Base-by-base conservation (phyloP, 331 rosid species). In the Malus hybrid region DNA sequence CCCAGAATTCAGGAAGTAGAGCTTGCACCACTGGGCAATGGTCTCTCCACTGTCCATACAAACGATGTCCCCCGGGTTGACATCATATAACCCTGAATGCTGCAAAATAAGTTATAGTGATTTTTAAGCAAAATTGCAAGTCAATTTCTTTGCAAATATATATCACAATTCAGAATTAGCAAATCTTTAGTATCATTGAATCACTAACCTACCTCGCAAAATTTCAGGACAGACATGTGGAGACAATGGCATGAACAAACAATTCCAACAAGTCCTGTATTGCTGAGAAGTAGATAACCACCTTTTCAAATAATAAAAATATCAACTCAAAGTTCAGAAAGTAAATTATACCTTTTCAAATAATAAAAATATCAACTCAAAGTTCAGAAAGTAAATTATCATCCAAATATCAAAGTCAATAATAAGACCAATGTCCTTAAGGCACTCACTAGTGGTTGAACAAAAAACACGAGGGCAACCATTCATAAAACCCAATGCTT, bases 391-490 rank as follows among this genome's bases (percentile, higher is more conserved):
- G 73, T 24, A 52, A 66, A 39, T 70, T 24, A 71, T 8, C 27
- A 59, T 20, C 22, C 59, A 62, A 36, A 54, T 7, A 75, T 70
- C 36, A 34, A 55, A 74, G 34, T 79, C 59, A 74, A 31, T 16
- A 69, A 8, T 57, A 10, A 39, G 39, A 72, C 70, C 67, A 46
- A 73, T 64, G 52, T 34, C 44, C 54, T 66, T 72, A 57, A 69
- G 61, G 65, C 65, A 77, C 92, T 87, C 82, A 90, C 95, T 84
- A 77, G 80, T 86, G 34, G 79, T 77, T 81, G 70, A 75, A 83
- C 95, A 90, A 82, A 87, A 83, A 77, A 90, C 92, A 20, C 87
- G 92, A 59, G 92, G 95, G 77, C 86, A 87, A 31, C 86, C 90
- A 77, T 77, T 86, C 84, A 83, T 60, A 29, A 69, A 69, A 73